Base-by-base conservation (phyloP, 2,329 filamentous ascomycete genomes). In the Chaetomiaceae sp. region DNA sequence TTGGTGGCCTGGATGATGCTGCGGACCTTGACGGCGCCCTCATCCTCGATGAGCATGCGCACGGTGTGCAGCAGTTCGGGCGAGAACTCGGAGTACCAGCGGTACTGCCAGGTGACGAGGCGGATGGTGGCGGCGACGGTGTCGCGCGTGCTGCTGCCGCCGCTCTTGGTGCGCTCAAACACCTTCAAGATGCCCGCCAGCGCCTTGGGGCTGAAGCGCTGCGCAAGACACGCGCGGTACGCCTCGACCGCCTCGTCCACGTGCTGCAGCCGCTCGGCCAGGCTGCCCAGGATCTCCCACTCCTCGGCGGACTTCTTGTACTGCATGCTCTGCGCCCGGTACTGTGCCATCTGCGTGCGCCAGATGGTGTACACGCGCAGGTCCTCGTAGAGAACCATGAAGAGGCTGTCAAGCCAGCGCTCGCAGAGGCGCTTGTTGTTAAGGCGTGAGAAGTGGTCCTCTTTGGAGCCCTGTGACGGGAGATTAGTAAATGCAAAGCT, bases 11-110 rank as follows among this genome's bases (percentile, higher is more conserved):
- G 93, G 44, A 98, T 89, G 62, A 98, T 95, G 65, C 89, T 96
- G 62, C 93, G 80, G 45, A 98, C 86, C 70, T 98, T 98, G 65
- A 98, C 88, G 1, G 91, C 91, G 48, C 93, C 93, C 68, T 98
- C 93, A 56, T 96, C 90, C 68, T 97, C 93, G 62, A 98, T 98
- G 56, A 98, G 74, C 56, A 87, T 89, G 52, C 93, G 84, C 60
- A 97, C 87, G 3, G 87, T 84, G 66, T 83, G 88, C 44, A 98
- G 78, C 35, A 98, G 76, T 54, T 90, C 83, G 1, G 93, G 93
- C 15, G 90, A 96, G 69, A 98, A 98, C 78, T 98, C 93, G 47
- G 90, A 96, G 71, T 98, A 98, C 93, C 93, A 98, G 57, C 93
- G 78, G 69, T 96, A 98, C 69, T 98, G 93, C 93, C 93, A 98